Conservation (phyloP, 176 grass and related monocot species). For the maize (Zea mays) region Zm-B73-REFERENCE-NAM-5.0 NC_050096.1:217362001-217362500, state of each 20-base stretch:
- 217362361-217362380: slow-evolving; percentile 85
- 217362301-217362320: slow-evolving; percentile 73
- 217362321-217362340: slow-evolving; percentile 84
- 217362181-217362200: not conserved
- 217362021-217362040: no score
- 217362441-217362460: slow-evolving; percentile 85
- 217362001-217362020: no score
- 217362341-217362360: slow-evolving; percentile 70
- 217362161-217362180: not conserved
- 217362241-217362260: slow-evolving; percentile 52
- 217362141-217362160: slow-evolving; percentile 12
- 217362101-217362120: not conserved
- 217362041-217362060: not conserved
- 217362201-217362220: not conserved
- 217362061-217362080: not conserved
- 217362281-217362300: slow-evolving; percentile 91
- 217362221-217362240: slow-evolving; percentile 20
- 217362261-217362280: slow-evolving; percentile 87
- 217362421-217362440: slow-evolving; percentile 68
- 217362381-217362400: slow-evolving; percentile 91
- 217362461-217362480: slow-evolving; percentile 80
- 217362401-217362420: slow-evolving; percentile 66
- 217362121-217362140: not conserved
- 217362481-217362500: slow-evolving; percentile 84
- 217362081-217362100: not conserved